A percentile compares a stretch with the other conserved stretches of the same genome.
These are phyloP conservation scores for Microcyclospora pomicola DNA, from an alignment of 2,329 filamentous ascomycete species.

Conservation along the genomic window DNA sequence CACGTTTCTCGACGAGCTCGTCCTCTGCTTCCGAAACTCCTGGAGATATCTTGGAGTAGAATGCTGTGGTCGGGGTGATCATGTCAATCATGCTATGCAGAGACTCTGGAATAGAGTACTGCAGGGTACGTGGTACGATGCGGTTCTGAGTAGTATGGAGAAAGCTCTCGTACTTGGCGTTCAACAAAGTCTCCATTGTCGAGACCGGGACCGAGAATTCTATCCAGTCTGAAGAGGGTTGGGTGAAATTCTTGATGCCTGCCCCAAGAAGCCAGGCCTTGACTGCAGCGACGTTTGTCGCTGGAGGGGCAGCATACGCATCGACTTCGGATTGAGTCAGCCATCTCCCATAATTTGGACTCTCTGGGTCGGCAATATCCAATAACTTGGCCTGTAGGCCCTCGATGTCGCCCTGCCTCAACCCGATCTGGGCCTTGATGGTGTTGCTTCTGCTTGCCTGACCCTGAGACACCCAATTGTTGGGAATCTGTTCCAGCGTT, in stretches of 20 bases:
- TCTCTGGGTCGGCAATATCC: background rate
- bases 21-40: slow-evolving; percentile 19
- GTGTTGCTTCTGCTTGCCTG: background rate
- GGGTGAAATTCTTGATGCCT: background rate
- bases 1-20: background rate
- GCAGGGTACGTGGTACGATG: slow-evolving; percentile 30
- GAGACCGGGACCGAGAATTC: background rate
- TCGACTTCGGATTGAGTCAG: background rate
- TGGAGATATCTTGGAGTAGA: slow-evolving; percentile 14
- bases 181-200: background rate
- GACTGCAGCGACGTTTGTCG: background rate
- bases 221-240: background rate
- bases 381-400: background rate
- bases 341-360: background rate
- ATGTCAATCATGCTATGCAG: slow-evolving; percentile 42
- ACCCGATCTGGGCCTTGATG: background rate
- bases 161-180: background rate
- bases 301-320: background rate
- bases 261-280: background rate
- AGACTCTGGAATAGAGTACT: slow-evolving; percentile 47
- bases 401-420: background rate
- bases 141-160: background rate
- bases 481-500: background rate
- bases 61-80: slow-evolving; percentile 45
- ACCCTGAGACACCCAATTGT: background rate